A percentile compares a stretch with the other conserved stretches of the same genome.
These are phyloP conservation scores for Piper betle DNA, from an alignment of 164 flowering plant genomes.

Conservation along the genomic window DNA sequence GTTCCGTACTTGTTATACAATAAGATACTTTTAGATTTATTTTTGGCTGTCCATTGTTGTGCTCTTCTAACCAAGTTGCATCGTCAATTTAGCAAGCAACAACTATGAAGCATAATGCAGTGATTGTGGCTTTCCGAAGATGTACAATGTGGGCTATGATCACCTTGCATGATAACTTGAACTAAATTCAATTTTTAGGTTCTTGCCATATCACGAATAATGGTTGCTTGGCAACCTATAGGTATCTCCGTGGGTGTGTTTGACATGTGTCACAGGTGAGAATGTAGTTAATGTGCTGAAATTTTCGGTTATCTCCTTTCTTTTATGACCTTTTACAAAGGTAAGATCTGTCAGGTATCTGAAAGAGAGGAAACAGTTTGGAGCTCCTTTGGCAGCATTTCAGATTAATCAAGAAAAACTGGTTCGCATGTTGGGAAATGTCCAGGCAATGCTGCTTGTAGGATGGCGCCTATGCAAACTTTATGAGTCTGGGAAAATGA, in stretches of 20 bases:
- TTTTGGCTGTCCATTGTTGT: too few relatives aligned
- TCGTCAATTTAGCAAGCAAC: not conserved
- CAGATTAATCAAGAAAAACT: slow-evolving; percentile 91
- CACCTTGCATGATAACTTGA: not conserved
- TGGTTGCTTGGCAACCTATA: slow-evolving; percentile 99
- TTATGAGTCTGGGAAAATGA: slow-evolving; percentile 82
- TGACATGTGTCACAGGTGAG: slow-evolving; percentile 94
- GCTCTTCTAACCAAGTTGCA: too few relatives aligned
- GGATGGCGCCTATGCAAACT: slow-evolving; percentile 98
- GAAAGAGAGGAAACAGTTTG: slow-evolving; percentile 93
- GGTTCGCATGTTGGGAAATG: slow-evolving; percentile 76
- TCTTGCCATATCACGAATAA: slow-evolving; percentile 92
- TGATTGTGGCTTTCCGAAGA: not conserved
- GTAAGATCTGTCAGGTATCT: slow-evolving; percentile 39
- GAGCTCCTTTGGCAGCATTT: slow-evolving; percentile 88
- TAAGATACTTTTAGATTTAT: too few relatives aligned
- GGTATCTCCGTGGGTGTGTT: slow-evolving; percentile 93
- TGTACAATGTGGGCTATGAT: not conserved
- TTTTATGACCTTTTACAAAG: not conserved
- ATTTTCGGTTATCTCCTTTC: not conserved
- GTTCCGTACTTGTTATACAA: too few relatives aligned
- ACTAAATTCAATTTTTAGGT: slow-evolving; percentile 29
- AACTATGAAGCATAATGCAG: too few relatives aligned
- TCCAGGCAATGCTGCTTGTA: slow-evolving; percentile 82
- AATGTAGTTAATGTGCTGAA: not conserved